A percentile compares a stretch with the other conserved stretches of the same genome.
Conservation (phyloP, 768 basidiomycete genomes). For the Jaapia argillacea region DNA sequence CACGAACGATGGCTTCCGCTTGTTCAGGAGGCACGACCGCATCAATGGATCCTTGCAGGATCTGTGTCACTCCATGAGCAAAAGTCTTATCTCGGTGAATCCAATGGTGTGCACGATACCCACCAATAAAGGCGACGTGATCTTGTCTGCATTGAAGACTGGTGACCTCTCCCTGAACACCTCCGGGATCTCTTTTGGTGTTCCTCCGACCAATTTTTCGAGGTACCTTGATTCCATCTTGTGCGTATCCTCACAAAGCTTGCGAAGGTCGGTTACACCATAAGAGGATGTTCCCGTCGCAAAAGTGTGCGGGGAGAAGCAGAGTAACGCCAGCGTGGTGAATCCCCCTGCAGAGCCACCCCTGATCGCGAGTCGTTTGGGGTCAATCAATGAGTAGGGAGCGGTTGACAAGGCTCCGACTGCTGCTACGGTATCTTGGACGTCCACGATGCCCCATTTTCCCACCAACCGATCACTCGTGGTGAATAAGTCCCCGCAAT, state of each 20-base stretch:
- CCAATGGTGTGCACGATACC: slow-evolving; percentile 13
- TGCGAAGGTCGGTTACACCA: slow-evolving; percentile 56
- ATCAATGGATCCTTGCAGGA: slow-evolving; percentile 60
- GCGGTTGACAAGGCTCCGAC: slow-evolving; percentile 33
- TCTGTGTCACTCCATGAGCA: slow-evolving; percentile 28
- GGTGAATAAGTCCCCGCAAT: neutral
- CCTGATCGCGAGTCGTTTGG: slow-evolving; percentile 52
- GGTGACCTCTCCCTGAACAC: slow-evolving; percentile 57
- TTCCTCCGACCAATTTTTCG: slow-evolving; percentile 55
- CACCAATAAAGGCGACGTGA: slow-evolving; percentile 55
- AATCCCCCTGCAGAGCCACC: slow-evolving; percentile 71
- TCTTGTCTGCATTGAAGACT: slow-evolving; percentile 48
- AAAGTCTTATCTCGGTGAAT: no score
- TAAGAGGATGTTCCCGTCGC: slow-evolving; percentile 54
- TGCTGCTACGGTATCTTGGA: slow-evolving; percentile 54
- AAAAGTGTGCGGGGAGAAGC: slow-evolving; percentile 23
- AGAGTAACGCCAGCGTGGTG: slow-evolving; percentile 43
- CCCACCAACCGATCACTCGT: slow-evolving; percentile 40
- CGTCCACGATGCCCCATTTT: slow-evolving; percentile 70
- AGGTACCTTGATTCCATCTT: slow-evolving; percentile 59
- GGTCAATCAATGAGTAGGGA: slow-evolving; percentile 49
- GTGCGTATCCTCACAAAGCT: slow-evolving; percentile 54
- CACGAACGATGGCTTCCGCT: slow-evolving; percentile 45
- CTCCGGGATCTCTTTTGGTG: slow-evolving; percentile 39
- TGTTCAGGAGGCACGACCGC: slow-evolving; percentile 61